Evolutionary conservation across 331 rosid genomes (phyloP).

Genomic region (Quercus phellos): DNA sequence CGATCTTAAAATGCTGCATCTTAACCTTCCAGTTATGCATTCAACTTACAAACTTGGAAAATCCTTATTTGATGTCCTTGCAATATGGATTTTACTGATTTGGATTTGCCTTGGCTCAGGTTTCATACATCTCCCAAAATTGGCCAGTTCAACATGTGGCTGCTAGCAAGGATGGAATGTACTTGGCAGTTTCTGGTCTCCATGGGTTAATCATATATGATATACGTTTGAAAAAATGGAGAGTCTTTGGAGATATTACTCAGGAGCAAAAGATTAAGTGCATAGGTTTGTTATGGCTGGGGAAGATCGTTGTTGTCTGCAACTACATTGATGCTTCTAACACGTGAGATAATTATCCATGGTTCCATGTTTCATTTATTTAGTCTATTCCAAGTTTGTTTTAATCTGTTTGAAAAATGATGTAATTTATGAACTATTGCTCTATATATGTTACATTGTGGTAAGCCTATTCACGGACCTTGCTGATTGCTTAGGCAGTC

Average conservation of each 20-base stretch:
- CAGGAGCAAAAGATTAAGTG: conserved; percentile 92
- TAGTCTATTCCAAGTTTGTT: conserved; percentile 12
- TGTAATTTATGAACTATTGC: conserved; percentile 5
- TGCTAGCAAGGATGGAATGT: conserved; percentile 97
- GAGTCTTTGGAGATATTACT: conserved; percentile 91
- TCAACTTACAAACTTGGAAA: conserved; percentile 25
- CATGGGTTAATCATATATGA: conserved; percentile 93
- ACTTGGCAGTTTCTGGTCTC: conserved; percentile 82
- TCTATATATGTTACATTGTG: neutral
- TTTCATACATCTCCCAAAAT: conserved; percentile 92
- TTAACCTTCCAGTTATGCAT: conserved; percentile 88
- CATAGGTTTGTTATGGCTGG: conserved; percentile 95
- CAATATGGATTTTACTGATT: conserved; percentile 29
- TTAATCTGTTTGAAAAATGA: conserved; percentile 4
- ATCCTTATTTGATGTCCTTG: conserved; percentile 2
- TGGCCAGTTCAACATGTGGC: conserved; percentile 99
- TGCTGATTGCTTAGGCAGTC: neutral
- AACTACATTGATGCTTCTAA: conserved; percentile 77
- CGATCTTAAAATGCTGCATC: conserved; percentile 91
- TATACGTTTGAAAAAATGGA: conserved; percentile 82
- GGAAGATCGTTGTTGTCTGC: conserved; percentile 96
- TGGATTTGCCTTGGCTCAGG: conserved; percentile 46
- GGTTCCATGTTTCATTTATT: conserved; percentile 15
- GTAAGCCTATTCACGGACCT: neutral
- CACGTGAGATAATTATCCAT: conserved; percentile 57